Base-by-base conservation (phyloP, 306 rosid species). In the Quercus ilex region DNA sequence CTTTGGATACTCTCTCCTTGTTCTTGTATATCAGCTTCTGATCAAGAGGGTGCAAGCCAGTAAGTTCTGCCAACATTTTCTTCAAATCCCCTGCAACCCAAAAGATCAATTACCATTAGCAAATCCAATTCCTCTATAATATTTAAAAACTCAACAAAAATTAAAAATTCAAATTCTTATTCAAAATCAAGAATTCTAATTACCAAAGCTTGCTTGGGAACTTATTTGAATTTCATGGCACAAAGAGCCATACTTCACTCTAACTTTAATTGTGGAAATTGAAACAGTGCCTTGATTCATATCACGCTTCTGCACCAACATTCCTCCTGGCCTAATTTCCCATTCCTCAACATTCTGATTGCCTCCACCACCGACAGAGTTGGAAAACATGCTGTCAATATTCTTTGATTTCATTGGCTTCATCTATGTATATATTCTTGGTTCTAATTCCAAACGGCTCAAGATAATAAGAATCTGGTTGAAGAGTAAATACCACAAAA, bases 161-260 rank as follows among this genome's bases (percentile, higher is more conserved):
- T 33, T 21, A 31, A 0, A 58, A 21, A 38, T 38, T n/a, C 21
- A 58, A 19, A 69, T 2, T 35, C 70, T 8, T 26, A 70, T 17
- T 30, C 6, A n/a, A 64, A 30, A 59, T 12, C 6, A 41, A 49
- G 21, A 58, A 14, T 13, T 53, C 25, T 41, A 79, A 11, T 74
- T 91, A 95, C 99, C 97, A 79, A 92, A 95, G 80, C 90, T 91
- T 74, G 99, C 97, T 79, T 90, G 92, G 72, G 97, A 87, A 77
- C 88, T 87, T 63, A 91, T 87, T 20, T 60, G 70, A 78, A 95
- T 78, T 77, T 92, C 86, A 21, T 87, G 96, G 80, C 69, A 86
- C 19, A 79, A 77, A 10, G 92, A 84, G 28, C 85, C 92, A 84
- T 90, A 84, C 74, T 92, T 92, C 15, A 92, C 98, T 70, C 87